A percentile compares a stretch with the other conserved stretches of the same genome.
phyloP scores from a whole-genome alignment of 768 basidiomycete genomes.

The Amanita muscaria region DNA sequence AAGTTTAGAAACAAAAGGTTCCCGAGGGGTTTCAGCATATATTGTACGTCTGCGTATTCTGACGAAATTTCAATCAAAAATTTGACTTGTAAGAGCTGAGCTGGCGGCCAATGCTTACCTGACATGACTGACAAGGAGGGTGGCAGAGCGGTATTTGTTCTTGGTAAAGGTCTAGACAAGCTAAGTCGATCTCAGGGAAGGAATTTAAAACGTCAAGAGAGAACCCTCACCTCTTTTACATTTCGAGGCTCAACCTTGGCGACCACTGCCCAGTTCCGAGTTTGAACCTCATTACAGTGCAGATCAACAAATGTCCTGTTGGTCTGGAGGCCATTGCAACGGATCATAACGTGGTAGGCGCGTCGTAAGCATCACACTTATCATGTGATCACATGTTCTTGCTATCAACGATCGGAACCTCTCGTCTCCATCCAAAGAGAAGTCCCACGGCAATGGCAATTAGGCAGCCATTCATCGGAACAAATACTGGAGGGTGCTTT shows the following conservation, averaged over 20 bases:
- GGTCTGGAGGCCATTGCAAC: no score
- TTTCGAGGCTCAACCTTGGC: conserved; percentile 67
- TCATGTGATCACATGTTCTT: no score
- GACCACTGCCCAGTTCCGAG: conserved; percentile 80
- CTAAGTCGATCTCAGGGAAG: background rate
- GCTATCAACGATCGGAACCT: no score
- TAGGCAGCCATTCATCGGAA: no score
- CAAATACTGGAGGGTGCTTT: no score
- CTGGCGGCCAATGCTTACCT: conserved; percentile 30
- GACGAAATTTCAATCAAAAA: conserved; percentile 10
- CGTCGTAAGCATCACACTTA: no score
- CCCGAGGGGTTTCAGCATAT: conserved; percentile 50
- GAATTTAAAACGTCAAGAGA: background rate
- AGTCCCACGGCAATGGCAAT: no score
- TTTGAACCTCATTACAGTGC: conserved; percentile 53
- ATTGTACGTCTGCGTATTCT: conserved; percentile 84
- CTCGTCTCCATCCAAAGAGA: no score
- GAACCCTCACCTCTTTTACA: conserved; percentile 56
- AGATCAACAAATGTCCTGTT: conserved; percentile 75
- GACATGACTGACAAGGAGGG: conserved; percentile 66
- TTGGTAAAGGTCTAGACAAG: conserved; percentile 68
- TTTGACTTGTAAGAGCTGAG: conserved; percentile 6
- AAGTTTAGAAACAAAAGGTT: conserved; percentile 41
- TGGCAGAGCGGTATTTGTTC: conserved; percentile 52
- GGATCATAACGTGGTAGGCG: no score